Base-by-base conservation (phyloP, 345 rosid genomes). In the Moricandia moricandioides region DNA sequence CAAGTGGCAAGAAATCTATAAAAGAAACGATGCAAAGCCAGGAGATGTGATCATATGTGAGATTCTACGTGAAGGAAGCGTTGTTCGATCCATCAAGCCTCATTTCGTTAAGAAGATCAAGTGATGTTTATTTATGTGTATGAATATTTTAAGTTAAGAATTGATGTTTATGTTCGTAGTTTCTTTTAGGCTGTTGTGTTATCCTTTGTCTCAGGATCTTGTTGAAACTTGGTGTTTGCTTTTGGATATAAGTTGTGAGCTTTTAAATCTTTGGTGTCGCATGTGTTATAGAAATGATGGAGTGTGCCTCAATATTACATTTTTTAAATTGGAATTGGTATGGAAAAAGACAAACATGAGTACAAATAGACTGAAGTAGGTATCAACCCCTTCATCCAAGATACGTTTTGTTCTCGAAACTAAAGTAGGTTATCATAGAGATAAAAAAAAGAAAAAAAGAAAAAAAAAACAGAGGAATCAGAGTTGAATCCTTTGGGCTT, bases 71-170 rank as follows among this genome's bases (percentile, higher is more conserved):
- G 11, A 65, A 49, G n/a, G 45, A 8, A 56, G 4, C 16, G 26
- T 77, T 35, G 76, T 71, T 35, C 13, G 21, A 3, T 16, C 62
- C 51, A 39, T 78, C 68, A 78, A 65, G 14, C 14, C 47, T 21
- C 81, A 71, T 9, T 71, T 78, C 37, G 8, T 78, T 2, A 76
- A 13, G 52, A 31, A n/a, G n/a, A n/a, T n/a, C n/a, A n/a, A 70
- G 0, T 76, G 64, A 76, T 63, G 39, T 55, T n/a, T 43, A 31
- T 31, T 9, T 29, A 31, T 35, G 31, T 17, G 2, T 4, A 2
- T 43, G 11, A 8, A 35, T 11, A 35, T 6, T 66, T 17, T 7
- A 29, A 30, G 14, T 24, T 74, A 45, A 51, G 12, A 51, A 51
- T 0, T 51, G 26, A 8, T 17, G 57, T 7, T 51, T 51, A 17